phyloP scores from a whole-genome alignment of 1,139 yeast species.

The Debaryomyces nepalensis region DNA sequence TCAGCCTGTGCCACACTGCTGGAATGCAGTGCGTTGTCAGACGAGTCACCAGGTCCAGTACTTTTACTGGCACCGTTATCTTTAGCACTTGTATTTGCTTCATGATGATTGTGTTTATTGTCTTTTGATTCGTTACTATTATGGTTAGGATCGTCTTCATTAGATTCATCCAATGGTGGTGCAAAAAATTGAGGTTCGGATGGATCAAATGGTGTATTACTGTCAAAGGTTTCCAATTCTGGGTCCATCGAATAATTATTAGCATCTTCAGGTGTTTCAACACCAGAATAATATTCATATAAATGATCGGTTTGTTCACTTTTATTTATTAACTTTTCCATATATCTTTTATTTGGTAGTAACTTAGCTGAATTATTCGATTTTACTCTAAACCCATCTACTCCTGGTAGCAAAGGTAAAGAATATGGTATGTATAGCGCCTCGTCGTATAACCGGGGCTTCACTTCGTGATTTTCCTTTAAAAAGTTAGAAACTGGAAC shows the following conservation, averaged over 20 bases:
- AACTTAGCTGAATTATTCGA: constrained; percentile 74
- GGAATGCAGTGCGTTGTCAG: background rate
- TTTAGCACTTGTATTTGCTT: constrained; percentile 19
- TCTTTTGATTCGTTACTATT: constrained; percentile 16
- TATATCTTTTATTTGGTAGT: constrained; percentile 61
- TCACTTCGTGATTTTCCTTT: constrained; percentile 72
- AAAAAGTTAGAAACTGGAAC: constrained; percentile 67
- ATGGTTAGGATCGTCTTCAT: constrained; percentile 22
- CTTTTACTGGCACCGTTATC: background rate
- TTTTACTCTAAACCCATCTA: constrained; percentile 79
- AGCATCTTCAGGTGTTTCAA: constrained; percentile 68
- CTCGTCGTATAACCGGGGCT: constrained; percentile 88
- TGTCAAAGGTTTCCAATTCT: constrained; percentile 43
- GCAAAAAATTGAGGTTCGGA: constrained; percentile 56
- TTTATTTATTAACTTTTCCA: constrained; percentile 79
- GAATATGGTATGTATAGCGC: constrained; percentile 89
- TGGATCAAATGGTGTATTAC: constrained; percentile 48
- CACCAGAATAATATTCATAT: constrained; percentile 88
- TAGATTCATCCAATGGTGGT: constrained; percentile 35
- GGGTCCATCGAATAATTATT: constrained; percentile 60
- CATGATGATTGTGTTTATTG: constrained; percentile 22
- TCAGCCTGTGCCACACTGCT: constrained; percentile 34
- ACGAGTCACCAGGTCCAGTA: background rate
- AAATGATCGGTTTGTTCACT: constrained; percentile 89
- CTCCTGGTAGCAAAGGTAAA: constrained; percentile 85